Evolutionary conservation across 1,284 basidiomycete genomes (phyloP), one percentile per base, ranked within the genome.

Genomic region (Fomes fomentarius): DNA sequence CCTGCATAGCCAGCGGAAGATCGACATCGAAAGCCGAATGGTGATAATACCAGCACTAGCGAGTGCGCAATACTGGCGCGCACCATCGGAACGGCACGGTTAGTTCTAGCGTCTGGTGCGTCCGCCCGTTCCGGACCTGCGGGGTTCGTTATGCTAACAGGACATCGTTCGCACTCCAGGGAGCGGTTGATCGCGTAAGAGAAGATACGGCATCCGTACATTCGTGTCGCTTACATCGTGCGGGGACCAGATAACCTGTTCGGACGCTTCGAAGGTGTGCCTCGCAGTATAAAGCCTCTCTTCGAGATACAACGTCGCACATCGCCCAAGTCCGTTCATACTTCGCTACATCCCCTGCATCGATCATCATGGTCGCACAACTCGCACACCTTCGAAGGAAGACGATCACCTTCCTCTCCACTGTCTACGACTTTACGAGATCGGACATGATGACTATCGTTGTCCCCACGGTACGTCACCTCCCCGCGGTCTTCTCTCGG

Each of bases 401-500:
- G 38, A 12, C 21, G 8, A 12, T 8, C 19, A 43, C 34, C 43
- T 26, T 40, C 43, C 37, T 52, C 25, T 25, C 53, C 28, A 63
- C 60, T 0, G 24, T 60, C 1, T 66, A 65, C 51, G 65, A 75
- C 31, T 76, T 76, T 57, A 75, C 72, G 15, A 68, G 62, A 37
- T 69, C 73, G 1, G 74, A 76, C 52, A 65, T 68, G 46, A 74
- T 73, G 58, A 75, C 71, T 2, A 71, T 68, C 15, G 54, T 76
- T 19, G 55, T 75, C 31, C 74, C 74, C 1, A 63, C 73, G n/a
- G 74, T 76, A 50, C 60, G 45, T 43, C 1, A 40, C 14, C 11
- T 22, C 21, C 17, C 22, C n/a, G 7, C 19, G 14, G n/a, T n/a
- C 25, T 5, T 30, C 31, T 17, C 21, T n/a, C 12, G 22, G 39